A percentile compares a stretch with the other conserved stretches of the same genome.
Evolutionary conservation across 2,329 filamentous ascomycete species (phyloP).

Genomic region (Pseudopyricularia javanii): DNA sequence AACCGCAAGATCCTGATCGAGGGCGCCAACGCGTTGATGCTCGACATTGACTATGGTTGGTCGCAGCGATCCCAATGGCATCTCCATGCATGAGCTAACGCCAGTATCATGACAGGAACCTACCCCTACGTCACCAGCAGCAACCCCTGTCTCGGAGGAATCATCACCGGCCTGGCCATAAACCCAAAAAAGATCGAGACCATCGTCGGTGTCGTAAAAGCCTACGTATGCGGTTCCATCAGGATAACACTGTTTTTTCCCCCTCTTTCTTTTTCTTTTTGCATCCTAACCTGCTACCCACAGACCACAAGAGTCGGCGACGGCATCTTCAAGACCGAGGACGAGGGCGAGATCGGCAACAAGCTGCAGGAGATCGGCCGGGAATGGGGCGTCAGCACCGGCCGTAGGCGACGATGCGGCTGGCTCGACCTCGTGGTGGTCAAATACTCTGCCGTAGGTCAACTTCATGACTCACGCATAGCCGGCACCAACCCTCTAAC

Average conservation of each 20-base stretch:
- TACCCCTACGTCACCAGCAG: slow-evolving; percentile 49
- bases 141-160: slow-evolving; percentile 44
- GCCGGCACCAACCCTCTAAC: slow-evolving; percentile 12
- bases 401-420: slow-evolving; percentile 45
- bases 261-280: no score
- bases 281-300: slow-evolving; percentile 1
- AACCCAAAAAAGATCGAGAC: slow-evolving; percentile 40
- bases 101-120: slow-evolving; percentile 26
- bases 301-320: slow-evolving; percentile 42
- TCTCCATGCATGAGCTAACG: background rate
- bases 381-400: slow-evolving; percentile 28
- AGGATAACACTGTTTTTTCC: no score
- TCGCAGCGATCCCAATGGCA: no score
- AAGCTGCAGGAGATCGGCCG: slow-evolving; percentile 26
- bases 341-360: slow-evolving; percentile 20
- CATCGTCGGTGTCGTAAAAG: slow-evolving; percentile 53
- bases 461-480: background rate
- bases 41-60: slow-evolving; percentile 46
- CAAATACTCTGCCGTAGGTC: slow-evolving; percentile 37
- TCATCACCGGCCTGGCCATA: slow-evolving; percentile 44
- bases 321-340: slow-evolving; percentile 52
- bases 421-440: slow-evolving; percentile 55
- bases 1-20: slow-evolving; percentile 48
- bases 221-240: slow-evolving; percentile 24
- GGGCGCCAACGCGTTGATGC: slow-evolving; percentile 50